Base-by-base conservation (phyloP, 768 basidiomycete species). In the Hydnum rufescens region DNA sequence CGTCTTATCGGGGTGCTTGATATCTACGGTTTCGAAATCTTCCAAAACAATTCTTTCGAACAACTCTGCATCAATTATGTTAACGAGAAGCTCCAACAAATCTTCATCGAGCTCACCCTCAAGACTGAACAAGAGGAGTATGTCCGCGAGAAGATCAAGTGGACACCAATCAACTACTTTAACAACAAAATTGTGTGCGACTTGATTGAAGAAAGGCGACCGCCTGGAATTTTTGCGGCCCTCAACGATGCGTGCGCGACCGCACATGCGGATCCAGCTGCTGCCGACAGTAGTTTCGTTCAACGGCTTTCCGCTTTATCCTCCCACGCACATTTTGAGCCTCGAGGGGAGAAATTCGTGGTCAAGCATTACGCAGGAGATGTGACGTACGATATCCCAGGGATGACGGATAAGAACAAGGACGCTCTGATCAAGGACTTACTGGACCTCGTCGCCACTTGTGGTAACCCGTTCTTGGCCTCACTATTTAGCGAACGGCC, bases 361-460 rank as follows among this genome's bases (percentile, higher is more conserved):
- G 82, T 99, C 57, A 82, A 78, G 61, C 95, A 99, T 63, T 99
- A 97, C 62, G 95, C 95, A 19, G 95, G 95, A 59, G 95, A 97
- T 61, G 95, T 99, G 56, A 85, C 89, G 77, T 99, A 99, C 69
- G 95, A 92, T 57, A 80, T 97, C 8, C 64, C 82, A 4, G 95
- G 95, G 2, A 99, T 99, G 93, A 97, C 95, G 16, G 95, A 99
- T 67, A 99, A 99, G 74, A 99, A 99, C 72, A 99, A 99, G 73
- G 95, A 99, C 61, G 78, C 88, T 1, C 72, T 99, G 50, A 74
- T 90, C 66, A 97, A 96, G 64, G 95, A 97, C 62, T 68, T 97
- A 18, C 71, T 97, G 52, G 93, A 99, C 60, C 74, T 97, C 42
- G 71, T 97, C 52, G 83, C 77, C 4, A 68, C 71, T 42, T 88